phyloP scores from a whole-genome alignment of 768 basidiomycete species.

The Mycena amicta region DNA sequence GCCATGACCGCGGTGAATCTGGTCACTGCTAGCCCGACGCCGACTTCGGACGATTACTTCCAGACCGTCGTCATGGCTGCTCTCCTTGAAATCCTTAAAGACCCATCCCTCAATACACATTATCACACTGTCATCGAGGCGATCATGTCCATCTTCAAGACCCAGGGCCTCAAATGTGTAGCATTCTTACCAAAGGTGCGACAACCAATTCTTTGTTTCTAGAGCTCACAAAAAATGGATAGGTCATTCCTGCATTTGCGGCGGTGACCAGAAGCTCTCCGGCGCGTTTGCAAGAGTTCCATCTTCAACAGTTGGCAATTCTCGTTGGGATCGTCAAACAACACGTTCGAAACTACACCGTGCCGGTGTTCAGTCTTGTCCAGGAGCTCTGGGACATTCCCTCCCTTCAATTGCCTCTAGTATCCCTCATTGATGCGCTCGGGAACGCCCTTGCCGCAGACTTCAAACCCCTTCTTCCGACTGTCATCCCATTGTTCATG shows the following conservation, averaged over 20 bases:
- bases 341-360: conserved; percentile 90
- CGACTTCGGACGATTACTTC: conserved; percentile 91
- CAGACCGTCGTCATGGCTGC: conserved; percentile 93
- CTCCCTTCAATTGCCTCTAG: conserved; percentile 86
- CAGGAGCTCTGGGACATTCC: conserved; percentile 89
- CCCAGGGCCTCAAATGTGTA: conserved; percentile 94
- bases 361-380: conserved; percentile 81
- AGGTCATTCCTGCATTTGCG: conserved; percentile 96
- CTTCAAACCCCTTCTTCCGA: conserved; percentile 94
- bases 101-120: conserved; percentile 81
- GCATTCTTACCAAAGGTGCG: conserved; percentile 89
- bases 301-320: conserved; percentile 93
- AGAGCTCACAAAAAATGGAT: conserved; percentile 16
- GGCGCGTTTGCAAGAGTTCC: conserved; percentile 86
- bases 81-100: conserved; percentile 83
- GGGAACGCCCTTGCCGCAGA: conserved; percentile 95
- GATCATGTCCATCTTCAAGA: conserved; percentile 99
- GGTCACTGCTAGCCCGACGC: conserved; percentile 64
- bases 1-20: conserved; percentile 64
- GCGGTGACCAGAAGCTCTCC: conserved; percentile 81
- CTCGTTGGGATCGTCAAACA: conserved; percentile 96
- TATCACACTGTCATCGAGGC: conserved; percentile 96
- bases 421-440: conserved; percentile 88
- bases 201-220: background rate
- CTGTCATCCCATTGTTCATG: conserved; percentile 84